Evolutionary conservation across 192 early-diverging fungal species (phyloP).

Genomic region (Backusella australiensis): DNA sequence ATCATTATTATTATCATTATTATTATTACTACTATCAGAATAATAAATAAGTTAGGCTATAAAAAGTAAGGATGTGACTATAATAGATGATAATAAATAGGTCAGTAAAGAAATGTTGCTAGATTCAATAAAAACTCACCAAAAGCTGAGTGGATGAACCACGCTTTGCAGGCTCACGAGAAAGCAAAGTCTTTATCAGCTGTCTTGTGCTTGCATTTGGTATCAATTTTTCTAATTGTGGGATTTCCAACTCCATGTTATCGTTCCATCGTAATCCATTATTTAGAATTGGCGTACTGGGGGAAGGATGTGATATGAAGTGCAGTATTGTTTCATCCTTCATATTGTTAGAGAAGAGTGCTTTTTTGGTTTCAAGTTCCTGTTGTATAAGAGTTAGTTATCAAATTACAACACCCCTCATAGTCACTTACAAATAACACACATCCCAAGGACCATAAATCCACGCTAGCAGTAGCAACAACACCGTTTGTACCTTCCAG

Average conservation of each 20-base stretch:
- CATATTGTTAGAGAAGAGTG: constrained; percentile 40
- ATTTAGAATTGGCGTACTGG: constrained; percentile 41
- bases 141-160: constrained; percentile 38
- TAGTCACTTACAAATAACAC: constrained; percentile 41
- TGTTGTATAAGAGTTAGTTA: constrained; percentile 3
- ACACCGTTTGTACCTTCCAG: constrained; percentile 43
- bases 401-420: not conserved
- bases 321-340: constrained; percentile 49
- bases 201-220: constrained; percentile 34
- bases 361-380: constrained; percentile 46
- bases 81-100: not conserved
- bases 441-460: constrained; percentile 52
- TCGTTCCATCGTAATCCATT: constrained; percentile 45
- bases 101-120: not conserved
- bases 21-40: not conserved
- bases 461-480: constrained; percentile 45
- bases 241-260: constrained; percentile 41
- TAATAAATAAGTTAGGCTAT: not conserved
- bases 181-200: constrained; percentile 39
- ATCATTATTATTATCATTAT: not conserved
- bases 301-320: constrained; percentile 47
- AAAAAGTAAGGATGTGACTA: constrained; percentile 1
- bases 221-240: constrained; percentile 38
- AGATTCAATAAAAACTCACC: constrained; percentile 21
- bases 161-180: constrained; percentile 40